Percentiles rank a stretch among this genome's conserved stretches.
These are phyloP conservation scores for Fallopia convolvulus DNA, from an alignment of 148 eudicot species.

Conservation along the genomic window DNA sequence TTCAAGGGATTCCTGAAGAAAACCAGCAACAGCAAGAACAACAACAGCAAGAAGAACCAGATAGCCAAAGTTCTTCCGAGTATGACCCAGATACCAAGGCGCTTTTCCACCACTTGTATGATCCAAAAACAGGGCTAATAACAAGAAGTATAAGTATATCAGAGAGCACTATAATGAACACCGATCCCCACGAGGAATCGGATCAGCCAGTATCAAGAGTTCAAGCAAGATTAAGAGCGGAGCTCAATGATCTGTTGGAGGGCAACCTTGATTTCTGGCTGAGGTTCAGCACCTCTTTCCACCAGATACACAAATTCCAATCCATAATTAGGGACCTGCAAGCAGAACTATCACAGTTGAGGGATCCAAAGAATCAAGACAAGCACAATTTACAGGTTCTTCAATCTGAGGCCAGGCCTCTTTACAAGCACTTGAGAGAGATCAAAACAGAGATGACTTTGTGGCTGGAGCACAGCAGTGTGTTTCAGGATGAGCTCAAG, in stretches of 20 bases:
- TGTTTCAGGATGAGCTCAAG: conserved; percentile 54
- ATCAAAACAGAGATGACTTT: conserved; percentile 59
- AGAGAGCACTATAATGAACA: background rate
- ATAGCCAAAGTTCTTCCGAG: background rate
- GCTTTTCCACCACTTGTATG: conserved; percentile 35
- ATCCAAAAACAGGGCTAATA: conserved; percentile 12
- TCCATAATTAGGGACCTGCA: conserved; percentile 49
- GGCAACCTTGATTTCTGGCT: conserved; percentile 78
- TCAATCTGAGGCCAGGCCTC: conserved; percentile 55
- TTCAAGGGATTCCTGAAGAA: conserved; percentile 21
- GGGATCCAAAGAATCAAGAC: conserved; percentile 30
- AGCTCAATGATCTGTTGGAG: conserved; percentile 53
- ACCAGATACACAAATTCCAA: conserved; percentile 66
- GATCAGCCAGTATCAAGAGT: conserved; percentile 23
- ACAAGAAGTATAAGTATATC: conserved; percentile 5
- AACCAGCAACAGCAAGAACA: background rate
- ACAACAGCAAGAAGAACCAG: conserved; percentile 5
- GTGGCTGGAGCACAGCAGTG: conserved; percentile 62
- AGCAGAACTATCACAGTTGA: conserved; percentile 37
- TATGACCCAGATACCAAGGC: conserved; percentile 27
- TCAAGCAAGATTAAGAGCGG: conserved; percentile 47
- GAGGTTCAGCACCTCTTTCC: conserved; percentile 65
- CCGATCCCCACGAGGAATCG: conserved; percentile 16
- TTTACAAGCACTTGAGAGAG: conserved; percentile 63
- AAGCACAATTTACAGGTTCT: conserved; percentile 21